Evolutionary conservation across 805 yeast genomes (phyloP), one percentile per base, ranked within the genome.

Genomic region (Saturnispora hagleri): DNA sequence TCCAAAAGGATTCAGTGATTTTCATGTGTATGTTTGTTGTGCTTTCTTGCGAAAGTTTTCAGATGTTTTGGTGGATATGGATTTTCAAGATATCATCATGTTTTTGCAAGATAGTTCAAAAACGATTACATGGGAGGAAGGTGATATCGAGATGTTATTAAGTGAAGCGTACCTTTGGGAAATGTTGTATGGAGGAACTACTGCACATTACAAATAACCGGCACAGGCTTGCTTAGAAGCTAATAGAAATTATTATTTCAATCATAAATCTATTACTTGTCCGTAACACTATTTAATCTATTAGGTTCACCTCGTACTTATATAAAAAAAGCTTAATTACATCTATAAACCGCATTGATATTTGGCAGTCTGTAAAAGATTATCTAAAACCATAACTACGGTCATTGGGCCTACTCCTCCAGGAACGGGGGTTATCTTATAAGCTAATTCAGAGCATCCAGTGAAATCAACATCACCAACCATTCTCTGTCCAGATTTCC

Each of bases 351-450:
- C 64, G 41, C 45, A 42, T 22, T 58, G 59, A 38, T 57, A 56
- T 50, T 66, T 66, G 20, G 98, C 96, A 48, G 96, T 88, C 57
- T 79, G 76, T 53, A 82, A 73, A 10, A 91, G 91, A 63, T 93
- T 91, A 57, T 84, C 79, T 56, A 90, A 78, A 55, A 91, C 79
- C 97, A 90, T 89, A 41, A 96, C 96, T 46, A 91, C 97, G 27
- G 99, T 91, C 98, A 91, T 91, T 57, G 99, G 99, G 41, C 99
- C 99, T 56, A 91, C 98, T 61, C 98, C 98, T 65, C 98, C 98
- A 33, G 99, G 99, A 51, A 91, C 99, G 17, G 99, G 99, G 5
- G 98, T 90, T 56, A 93, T 78, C 60, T 76, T 79, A 12, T 82
- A 70, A 3, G 90, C 93, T 50, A 74, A 76, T 48, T 72, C 66